Base-by-base conservation (phyloP, 108 stramenopile genomes). In the Skeletonema grethae region DNA sequence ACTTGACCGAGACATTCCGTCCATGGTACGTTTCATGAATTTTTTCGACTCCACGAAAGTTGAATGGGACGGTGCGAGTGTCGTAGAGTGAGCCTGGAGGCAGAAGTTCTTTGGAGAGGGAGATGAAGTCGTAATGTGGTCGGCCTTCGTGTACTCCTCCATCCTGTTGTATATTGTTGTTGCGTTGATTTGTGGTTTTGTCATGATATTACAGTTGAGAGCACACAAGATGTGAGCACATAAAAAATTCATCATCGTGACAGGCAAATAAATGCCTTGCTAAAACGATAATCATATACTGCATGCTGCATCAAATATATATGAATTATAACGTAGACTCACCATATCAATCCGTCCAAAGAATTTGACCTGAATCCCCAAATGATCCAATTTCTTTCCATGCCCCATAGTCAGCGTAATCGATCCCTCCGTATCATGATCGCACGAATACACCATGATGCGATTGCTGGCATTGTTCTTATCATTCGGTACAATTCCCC, bases 301-400 rank as follows among this genome's bases (percentile, higher is more conserved):
- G n/a, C n/a, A n/a, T n/a, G n/a, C n/a, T n/a, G n/a, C n/a, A n/a
- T n/a, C n/a, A n/a, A n/a, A n/a, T n/a, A n/a, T n/a, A n/a, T n/a
- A n/a, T n/a, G n/a, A n/a, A n/a, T n/a, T n/a, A n/a, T n/a, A n/a
- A n/a, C n/a, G n/a, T n/a, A n/a, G n/a, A n/a, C 88, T 55, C 77
- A 89, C 89, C 90, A 97, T 92, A 74, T 97, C 96, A 79, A 99
- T 97, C 57, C 97, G 89, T 16, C 99, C 99, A 60, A 99, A 89
- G 67, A 98, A 88, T 75, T 99, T 97, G 9, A 98, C 88, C 73
- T 96, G 96, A 65, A 99, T 92, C 20, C 99, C 99, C 69, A 95
- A 62, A 83, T 99, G 99, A 67, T 99, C 99, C 48, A 95, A 75
- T 78, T 97, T 98, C 72, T 97, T 97, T 25, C 97, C 98, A 24